A percentile compares a stretch with the other conserved stretches of the same genome.
phyloP scores from a whole-genome alignment of 2,329 filamentous ascomycete genomes.

The Beauveria scarabaeidicola region DNA sequence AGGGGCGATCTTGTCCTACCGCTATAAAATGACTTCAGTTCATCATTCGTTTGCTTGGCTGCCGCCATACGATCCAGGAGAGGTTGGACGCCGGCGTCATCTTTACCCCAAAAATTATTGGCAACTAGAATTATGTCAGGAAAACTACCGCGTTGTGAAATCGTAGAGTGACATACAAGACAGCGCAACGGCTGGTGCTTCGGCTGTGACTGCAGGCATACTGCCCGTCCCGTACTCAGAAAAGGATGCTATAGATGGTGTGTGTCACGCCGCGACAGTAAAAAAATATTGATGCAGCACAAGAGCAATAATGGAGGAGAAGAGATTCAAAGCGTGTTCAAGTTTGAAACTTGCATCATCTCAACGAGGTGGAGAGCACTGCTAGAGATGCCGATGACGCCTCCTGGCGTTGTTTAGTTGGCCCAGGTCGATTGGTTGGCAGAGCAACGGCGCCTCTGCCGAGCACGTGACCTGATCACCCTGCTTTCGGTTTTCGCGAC shows the following conservation, averaged over 20 bases:
- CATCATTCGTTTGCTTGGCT: slow-evolving; percentile 90
- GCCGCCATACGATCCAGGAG: slow-evolving; percentile 90
- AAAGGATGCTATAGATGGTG: neutral
- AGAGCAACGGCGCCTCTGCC: neutral
- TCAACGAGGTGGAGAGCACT: neutral
- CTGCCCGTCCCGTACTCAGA: slow-evolving; percentile 1
- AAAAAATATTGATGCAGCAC: neutral
- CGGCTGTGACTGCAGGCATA: slow-evolving; percentile 55
- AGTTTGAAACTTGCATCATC: neutral
- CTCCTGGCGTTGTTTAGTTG: slow-evolving; percentile 11
- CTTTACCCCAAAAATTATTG: slow-evolving; percentile 99
- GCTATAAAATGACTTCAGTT: slow-evolving; percentile 83
- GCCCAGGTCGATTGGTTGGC: neutral
- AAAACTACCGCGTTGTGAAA: too few species aligned
- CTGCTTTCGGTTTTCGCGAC: slow-evolving; percentile 10
- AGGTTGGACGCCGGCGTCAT: slow-evolving; percentile 89
- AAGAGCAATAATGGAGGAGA: neutral
- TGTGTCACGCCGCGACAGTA: neutral
- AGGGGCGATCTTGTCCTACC: slow-evolving; percentile 38
- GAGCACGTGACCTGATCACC: slow-evolving; percentile 8
- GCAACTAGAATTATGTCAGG: slow-evolving; percentile 53
- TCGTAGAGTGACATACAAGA: slow-evolving; percentile 42
- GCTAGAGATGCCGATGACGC: slow-evolving; percentile 1
- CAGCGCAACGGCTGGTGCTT: slow-evolving; percentile 56
- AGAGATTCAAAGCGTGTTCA: neutral